Base-by-base conservation (phyloP, 208 protist species). In the Trypanosoma congolense region DNA sequence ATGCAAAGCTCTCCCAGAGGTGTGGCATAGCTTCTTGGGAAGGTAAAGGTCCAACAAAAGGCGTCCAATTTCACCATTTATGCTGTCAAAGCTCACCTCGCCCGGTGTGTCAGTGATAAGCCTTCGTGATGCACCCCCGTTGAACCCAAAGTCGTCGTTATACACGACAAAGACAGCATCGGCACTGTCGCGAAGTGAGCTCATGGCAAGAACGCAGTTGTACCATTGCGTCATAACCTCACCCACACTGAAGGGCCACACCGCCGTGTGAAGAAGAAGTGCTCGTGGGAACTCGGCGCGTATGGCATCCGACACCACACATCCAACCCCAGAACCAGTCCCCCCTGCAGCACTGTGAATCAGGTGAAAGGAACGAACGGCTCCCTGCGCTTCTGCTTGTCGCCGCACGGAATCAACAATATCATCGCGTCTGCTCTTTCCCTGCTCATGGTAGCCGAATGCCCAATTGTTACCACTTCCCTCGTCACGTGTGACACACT, bases 381-480 rank as follows among this genome's bases (percentile, higher is more conserved):
- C 66, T 24, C 86, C 93, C 24, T 66, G 63, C 14, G 45, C 41
- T 66, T 96, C 93, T 24, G 65, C 57, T 55, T 96, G 84, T 14
- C 75, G 70, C 2, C 83, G 82, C 14, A 97, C 62, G 40, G 73
- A 70, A 35, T 96, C 75, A 2, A 49, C 62, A 19, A 95, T 89
- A 2, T 72, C 61, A 10, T 77, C 68, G 10, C 75, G 55, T 1
- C 75, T 55, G 31, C 73, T 80, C 28, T 65, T 66, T 16, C 85
- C 85, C 44, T 92, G 82, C 3, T 71, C 49, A 31, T 71, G 57
- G 52, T 95, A 96, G 4, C 90, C 90, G 47, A 80, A 90, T 2
- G 87, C 90, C 86, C 87, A 96, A 69, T 96, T 96, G 67, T 95
- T 96, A 22, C 66, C 90, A 48, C 82, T 90, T 24, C 89, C 89